phyloP scores from a whole-genome alignment of 345 rosid species.

The Salix caprea region DNA sequence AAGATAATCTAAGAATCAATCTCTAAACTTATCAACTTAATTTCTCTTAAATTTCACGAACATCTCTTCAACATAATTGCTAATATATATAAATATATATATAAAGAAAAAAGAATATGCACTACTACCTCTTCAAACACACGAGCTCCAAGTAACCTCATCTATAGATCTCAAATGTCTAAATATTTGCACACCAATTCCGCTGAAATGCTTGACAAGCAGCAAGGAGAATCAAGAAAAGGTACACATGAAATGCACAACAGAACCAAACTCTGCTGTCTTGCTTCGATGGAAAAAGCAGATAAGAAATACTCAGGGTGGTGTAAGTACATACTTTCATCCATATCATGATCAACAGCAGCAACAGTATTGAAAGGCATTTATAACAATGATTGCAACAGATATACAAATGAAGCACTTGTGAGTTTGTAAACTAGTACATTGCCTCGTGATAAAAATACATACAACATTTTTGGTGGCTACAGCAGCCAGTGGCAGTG shows the following conservation, averaged over 20 bases:
- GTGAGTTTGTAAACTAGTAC: slow-evolving; percentile 43
- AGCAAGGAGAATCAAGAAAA: background rate
- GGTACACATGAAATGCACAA: background rate
- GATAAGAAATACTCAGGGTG: slow-evolving; percentile 1
- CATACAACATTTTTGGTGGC: slow-evolving; percentile 30
- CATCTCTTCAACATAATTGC: background rate
- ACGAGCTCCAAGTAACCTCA: background rate
- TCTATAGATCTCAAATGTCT: background rate
- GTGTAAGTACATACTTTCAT: slow-evolving; percentile 22
- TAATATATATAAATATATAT: too few relatives aligned
- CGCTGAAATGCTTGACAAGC: background rate
- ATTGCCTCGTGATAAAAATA: slow-evolving; percentile 30
- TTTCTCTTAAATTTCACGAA: background rate
- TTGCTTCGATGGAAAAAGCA: background rate
- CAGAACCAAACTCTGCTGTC: background rate
- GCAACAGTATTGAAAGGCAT: slow-evolving; percentile 18
- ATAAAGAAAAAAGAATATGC: background rate
- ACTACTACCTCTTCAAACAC: background rate
- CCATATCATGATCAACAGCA: slow-evolving; percentile 13
- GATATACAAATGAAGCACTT: slow-evolving; percentile 50
- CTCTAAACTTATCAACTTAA: background rate
- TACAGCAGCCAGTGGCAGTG: slow-evolving; percentile 31
- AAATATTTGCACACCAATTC: background rate
- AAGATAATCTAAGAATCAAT: background rate
- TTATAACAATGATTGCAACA: slow-evolving; percentile 40